These are phyloP conservation scores for Suillus discolor DNA, from an alignment of 768 basidiomycete species.

Conservation along the genomic window DNA sequence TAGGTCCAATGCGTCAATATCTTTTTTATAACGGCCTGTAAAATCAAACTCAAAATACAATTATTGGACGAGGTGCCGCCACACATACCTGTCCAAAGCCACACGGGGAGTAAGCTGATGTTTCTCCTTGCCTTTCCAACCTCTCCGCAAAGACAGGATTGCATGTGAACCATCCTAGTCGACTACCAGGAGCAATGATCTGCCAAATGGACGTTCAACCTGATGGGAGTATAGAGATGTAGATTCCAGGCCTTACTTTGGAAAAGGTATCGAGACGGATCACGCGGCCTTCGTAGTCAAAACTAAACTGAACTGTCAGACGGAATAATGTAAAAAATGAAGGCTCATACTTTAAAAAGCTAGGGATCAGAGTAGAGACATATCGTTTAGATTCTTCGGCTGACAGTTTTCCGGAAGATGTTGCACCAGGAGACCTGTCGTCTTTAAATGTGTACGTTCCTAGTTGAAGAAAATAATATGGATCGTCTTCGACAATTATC, in stretches of 20 bases:
- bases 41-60: slow-evolving; percentile 8
- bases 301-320: slow-evolving; percentile 29
- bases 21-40: slow-evolving; percentile 56
- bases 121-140: slow-evolving; percentile 69
- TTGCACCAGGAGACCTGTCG: slow-evolving; percentile 25
- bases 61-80: neutral
- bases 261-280: slow-evolving; percentile 82
- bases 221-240: neutral
- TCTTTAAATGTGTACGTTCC: slow-evolving; percentile 52
- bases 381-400: slow-evolving; percentile 46
- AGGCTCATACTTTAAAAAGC: slow-evolving; percentile 52
- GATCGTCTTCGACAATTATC: slow-evolving; percentile 84
- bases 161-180: slow-evolving; percentile 81
- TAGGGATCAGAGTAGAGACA: slow-evolving; percentile 59
- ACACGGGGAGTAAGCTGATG: slow-evolving; percentile 66
- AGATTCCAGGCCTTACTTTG: slow-evolving; percentile 45
- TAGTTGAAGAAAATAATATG: slow-evolving; percentile 77
- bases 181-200: slow-evolving; percentile 77
- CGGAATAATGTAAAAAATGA: neutral
- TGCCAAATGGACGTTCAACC: slow-evolving; percentile 31
- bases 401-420: slow-evolving; percentile 18
- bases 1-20: slow-evolving; percentile 68
- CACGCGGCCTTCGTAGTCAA: slow-evolving; percentile 82
- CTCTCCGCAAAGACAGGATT: slow-evolving; percentile 77
- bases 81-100: slow-evolving; percentile 67